Evolutionary conservation across 148 eudicot genomes (phyloP).

Genomic region (Nepenthes gracilis): DNA sequence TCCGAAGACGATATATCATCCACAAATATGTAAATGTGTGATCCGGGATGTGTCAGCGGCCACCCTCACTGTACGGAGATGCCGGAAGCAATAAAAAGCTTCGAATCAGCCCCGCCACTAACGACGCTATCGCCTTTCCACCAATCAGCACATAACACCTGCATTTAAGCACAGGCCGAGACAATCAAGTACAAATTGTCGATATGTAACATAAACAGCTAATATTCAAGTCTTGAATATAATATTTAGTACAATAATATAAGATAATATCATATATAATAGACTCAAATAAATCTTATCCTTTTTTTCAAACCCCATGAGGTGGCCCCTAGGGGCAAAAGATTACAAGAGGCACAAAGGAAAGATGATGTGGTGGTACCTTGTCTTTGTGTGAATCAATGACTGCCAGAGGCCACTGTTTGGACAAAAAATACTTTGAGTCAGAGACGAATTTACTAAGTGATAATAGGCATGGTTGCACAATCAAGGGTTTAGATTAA

Average conservation of each 20-base stretch:
- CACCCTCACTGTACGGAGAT: conserved; percentile 40
- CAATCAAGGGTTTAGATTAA: neutral
- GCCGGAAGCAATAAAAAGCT: conserved; percentile 69
- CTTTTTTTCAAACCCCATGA: neutral
- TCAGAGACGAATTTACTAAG: conserved; percentile 7
- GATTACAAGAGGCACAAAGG: neutral
- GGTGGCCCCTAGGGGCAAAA: neutral
- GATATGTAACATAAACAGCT: neutral
- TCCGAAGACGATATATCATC: too few relatives aligned
- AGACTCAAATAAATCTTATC: too few relatives aligned
- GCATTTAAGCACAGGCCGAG: conserved; percentile 1
- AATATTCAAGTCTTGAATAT: neutral
- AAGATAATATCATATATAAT: too few relatives aligned
- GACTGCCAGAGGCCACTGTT: conserved; percentile 86
- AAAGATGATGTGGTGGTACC: conserved; percentile 26
- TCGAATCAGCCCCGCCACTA: conserved; percentile 88
- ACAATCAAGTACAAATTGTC: neutral
- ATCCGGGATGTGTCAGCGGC: neutral
- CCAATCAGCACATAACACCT: conserved; percentile 93
- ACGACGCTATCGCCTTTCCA: conserved; percentile 74
- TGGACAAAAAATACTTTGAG: conserved; percentile 3
- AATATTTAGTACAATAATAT: too few relatives aligned
- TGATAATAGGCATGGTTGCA: neutral
- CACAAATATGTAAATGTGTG: too few relatives aligned
- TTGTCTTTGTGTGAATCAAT: conserved; percentile 77